phyloP scores from a whole-genome alignment of 2,329 filamentous ascomycete species.

The Diaporthe aspalathi region DNA sequence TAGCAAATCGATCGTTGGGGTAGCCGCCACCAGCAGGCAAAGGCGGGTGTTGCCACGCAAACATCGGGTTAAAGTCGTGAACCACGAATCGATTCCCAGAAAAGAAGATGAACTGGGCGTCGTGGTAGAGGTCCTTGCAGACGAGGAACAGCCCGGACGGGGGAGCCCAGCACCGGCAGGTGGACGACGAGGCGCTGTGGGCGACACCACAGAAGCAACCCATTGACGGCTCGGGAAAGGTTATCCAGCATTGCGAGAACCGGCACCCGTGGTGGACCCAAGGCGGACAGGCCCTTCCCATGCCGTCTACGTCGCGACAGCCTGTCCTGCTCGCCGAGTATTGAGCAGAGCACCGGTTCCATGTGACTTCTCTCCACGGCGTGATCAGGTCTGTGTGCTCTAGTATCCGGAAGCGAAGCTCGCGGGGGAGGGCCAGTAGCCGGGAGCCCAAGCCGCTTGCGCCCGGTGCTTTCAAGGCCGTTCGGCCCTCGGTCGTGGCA shows the following conservation, averaged over 20 bases:
- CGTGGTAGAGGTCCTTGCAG: conserved; percentile 29
- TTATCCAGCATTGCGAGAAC: conserved; percentile 24
- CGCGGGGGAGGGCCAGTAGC: conserved; percentile 40
- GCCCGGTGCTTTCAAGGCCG: neutral
- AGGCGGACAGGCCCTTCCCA: neutral
- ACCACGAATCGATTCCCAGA: conserved; percentile 39
- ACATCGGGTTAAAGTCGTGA: neutral
- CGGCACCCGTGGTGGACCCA: conserved; percentile 18
- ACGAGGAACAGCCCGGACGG: conserved; percentile 39
- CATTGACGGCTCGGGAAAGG: neutral
- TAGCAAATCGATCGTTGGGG: neutral
- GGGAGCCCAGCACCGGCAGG: conserved; percentile 39
- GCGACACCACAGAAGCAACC: conserved; percentile 38
- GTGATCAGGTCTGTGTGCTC: conserved; percentile 43
- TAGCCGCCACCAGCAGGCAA: neutral
- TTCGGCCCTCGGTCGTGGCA: no score
- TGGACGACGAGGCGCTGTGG: conserved; percentile 37
- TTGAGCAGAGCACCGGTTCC: conserved; percentile 21
- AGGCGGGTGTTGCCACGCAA: neutral
- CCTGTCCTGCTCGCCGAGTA: neutral
- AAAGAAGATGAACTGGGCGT: conserved; percentile 37
- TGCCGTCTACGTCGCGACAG: neutral
- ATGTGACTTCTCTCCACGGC: conserved; percentile 41
- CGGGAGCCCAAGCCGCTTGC: neutral
- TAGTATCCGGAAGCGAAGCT: conserved; percentile 42